Evolutionary conservation across 2,329 filamentous ascomycete genomes (phyloP), one percentile per base, ranked within the genome.

Genomic region (Zymoseptoria passerinii): DNA sequence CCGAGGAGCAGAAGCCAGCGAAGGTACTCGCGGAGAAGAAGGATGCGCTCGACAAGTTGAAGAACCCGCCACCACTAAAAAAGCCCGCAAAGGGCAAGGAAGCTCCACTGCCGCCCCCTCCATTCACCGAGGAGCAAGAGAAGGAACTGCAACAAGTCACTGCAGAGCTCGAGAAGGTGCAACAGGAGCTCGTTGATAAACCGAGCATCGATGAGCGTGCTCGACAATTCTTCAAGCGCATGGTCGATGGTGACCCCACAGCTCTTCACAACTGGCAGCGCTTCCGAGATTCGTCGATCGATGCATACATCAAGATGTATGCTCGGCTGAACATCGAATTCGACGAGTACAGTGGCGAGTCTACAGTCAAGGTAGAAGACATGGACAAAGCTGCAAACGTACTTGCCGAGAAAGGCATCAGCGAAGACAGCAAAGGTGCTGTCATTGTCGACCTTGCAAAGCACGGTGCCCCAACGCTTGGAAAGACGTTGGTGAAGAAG

Each of bases 131-230:
- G 7, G 76, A 75, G 56, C 72, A 80, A 56, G 77, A 81, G 68
- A 68, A 77, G 48, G 72, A 81, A 64, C 72, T 83, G 20, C 73
- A 76, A 55, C 73, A 76, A 53, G 72, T 80, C 2, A 73, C 77
- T 9, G 78, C 79, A 57, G 76, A 80, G 35, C 59, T 72, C 16
- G 72, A 79, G 53, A 75, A 80, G 67, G 69, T 76, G 20, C 71
- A 80, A 61, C 71, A 81, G 50, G 73, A 76, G 57, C 73, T 77
- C 54, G 73, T 80, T 1, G 73, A 78, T 28, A 79, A 79, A 60
- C 77, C 80, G 8, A 82, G 82, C 61, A 76, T 87, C 16, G 88
- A 91, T 67, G 87, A 91, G 76, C 84, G 88, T 74, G 88, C 88
- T 54, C 84, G 88, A 68, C 79, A 81, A 54, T 86, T 85, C 72